phyloP scores from a whole-genome alignment of 768 basidiomycete species.

The Boletus tomentosulus region DNA sequence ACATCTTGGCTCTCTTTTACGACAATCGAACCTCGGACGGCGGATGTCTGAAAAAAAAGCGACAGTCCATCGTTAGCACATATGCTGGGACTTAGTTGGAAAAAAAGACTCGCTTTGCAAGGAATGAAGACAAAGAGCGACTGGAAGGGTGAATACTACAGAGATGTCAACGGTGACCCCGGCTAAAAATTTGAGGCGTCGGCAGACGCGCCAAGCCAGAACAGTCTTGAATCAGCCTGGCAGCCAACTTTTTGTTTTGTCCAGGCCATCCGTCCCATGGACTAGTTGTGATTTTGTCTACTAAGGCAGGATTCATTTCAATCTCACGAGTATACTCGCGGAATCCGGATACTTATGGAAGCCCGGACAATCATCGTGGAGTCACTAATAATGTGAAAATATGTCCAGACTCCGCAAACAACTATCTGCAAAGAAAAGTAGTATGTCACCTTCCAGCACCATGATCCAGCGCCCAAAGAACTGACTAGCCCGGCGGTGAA shows the following conservation, averaged over 20 bases:
- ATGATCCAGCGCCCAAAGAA: too few relatives aligned
- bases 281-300: not conserved
- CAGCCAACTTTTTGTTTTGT: not conserved
- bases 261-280: not conserved
- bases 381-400: too few relatives aligned
- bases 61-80: not conserved
- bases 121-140: slow-evolving; percentile 9
- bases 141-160: not conserved
- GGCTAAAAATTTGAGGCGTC: not conserved
- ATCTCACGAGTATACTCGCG: not conserved
- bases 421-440: too few relatives aligned
- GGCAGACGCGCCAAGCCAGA: not conserved
- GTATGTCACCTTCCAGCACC: too few relatives aligned
- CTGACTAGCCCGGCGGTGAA: too few relatives aligned
- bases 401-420: too few relatives aligned
- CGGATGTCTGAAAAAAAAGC: not conserved
- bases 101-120: slow-evolving; percentile 4
- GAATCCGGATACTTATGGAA: not conserved
- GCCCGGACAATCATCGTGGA: too few relatives aligned
- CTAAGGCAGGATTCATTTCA: not conserved
- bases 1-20: slow-evolving; percentile 9
- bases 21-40: not conserved
- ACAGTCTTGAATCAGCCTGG: slow-evolving; percentile 1
- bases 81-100: not conserved
- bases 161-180: not conserved